phyloP scores from a whole-genome alignment of 2,329 filamentous ascomycete genomes.

The Colletotrichum viniferum region DNA sequence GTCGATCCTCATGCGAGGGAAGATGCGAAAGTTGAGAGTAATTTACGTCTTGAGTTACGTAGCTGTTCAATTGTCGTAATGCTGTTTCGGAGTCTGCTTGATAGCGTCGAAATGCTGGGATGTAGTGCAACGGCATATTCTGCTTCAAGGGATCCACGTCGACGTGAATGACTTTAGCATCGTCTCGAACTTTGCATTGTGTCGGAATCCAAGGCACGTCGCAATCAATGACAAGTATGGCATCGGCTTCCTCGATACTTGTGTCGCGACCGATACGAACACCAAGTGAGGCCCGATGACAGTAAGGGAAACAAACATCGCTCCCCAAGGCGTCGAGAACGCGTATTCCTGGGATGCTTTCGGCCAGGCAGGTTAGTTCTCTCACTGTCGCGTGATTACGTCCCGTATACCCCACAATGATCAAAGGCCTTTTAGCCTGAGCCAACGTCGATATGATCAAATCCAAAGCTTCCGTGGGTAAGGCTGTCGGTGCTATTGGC shows the following conservation, averaged over 20 bases:
- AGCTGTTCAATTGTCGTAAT: background rate
- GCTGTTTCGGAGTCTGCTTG: conserved; percentile 56
- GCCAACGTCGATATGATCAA: conserved; percentile 68
- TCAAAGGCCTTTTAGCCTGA: conserved; percentile 66
- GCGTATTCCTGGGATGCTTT: conserved; percentile 69
- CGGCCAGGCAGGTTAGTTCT: conserved; percentile 69
- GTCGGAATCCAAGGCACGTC: conserved; percentile 94
- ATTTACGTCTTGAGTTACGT: conserved; percentile 33
- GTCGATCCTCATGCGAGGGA: conserved; percentile 58
- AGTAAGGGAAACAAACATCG: conserved; percentile 80
- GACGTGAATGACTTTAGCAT: conserved; percentile 65
- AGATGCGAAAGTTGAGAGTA: conserved; percentile 70
- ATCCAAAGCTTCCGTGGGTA: conserved; percentile 56
- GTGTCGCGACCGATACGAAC: conserved; percentile 77
- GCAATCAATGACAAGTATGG: conserved; percentile 85
- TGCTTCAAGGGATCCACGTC: conserved; percentile 72
- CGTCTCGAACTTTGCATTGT: conserved; percentile 58
- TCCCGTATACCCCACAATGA: conserved; percentile 75
- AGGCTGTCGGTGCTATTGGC: conserved; percentile 68
- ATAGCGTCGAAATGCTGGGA: conserved; percentile 68
- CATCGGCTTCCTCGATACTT: conserved; percentile 75
- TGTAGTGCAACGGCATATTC: conserved; percentile 76
- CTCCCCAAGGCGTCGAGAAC: conserved; percentile 79
- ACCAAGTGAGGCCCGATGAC: conserved; percentile 72
- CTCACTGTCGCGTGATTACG: conserved; percentile 67